Evolutionary conservation across 129 eudicot genomes (phyloP), one percentile per base, ranked within the genome.

Genomic region (Arctium lappa): DNA sequence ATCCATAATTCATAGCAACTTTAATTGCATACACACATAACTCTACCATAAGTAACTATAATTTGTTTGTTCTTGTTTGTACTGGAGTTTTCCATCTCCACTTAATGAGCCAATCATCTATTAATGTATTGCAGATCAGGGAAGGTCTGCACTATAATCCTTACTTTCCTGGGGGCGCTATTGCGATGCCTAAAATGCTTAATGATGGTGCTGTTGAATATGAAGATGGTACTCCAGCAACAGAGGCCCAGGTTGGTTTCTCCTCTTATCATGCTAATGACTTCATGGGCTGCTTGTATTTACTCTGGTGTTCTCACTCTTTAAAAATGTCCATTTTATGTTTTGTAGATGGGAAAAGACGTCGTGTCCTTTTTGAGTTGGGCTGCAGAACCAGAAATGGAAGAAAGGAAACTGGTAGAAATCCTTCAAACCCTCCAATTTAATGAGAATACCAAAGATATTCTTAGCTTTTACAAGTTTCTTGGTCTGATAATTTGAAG

Each of bases 351-450:
- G 99, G 99, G 97, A 44, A 95, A 95, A 89, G 99, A 95, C 86
- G 85, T 95, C 0, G 94, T 89, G 38, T 75, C 93, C 29, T 95
- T 95, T 85, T 90, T 95, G 85, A 72, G 95, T 65, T 95, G 99
- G 99, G 99, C 99, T 44, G 99, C 99, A 16, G 98, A 95, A 81
- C 99, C 99, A 38, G 99, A 95, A 85, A 93, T 95, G 99, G 99
- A 95, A 89, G 99, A 95, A 86, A 85, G 99, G 74, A 95, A 95
- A 86, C 91, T 95, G 91, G 99, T 93, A 90, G 3, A 37, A 32
- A 73, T 60, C 16, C 68, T 62, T 75, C 16, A 44, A 79, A 82
- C 56, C 73, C 75, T 40, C 48, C 73, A 46, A 78, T 33, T 60
- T 33, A 3, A 76, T 32, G 32, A 56, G 48, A 32, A 77, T 16